Percentiles rank a stretch among this genome's conserved stretches.
Evolutionary conservation across 345 rosid genomes (phyloP).

Genomic region (Euphorbia peplus): DNA sequence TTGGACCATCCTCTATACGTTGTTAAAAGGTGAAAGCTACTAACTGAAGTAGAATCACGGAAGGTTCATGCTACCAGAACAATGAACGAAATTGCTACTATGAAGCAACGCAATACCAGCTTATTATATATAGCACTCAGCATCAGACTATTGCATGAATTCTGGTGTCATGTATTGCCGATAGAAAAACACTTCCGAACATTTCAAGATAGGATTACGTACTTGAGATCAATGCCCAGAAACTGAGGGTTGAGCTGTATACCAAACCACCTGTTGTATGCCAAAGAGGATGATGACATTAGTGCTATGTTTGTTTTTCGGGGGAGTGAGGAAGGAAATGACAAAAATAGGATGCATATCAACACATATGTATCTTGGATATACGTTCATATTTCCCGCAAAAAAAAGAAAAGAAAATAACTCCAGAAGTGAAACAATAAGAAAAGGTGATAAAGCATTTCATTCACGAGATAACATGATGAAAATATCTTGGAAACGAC

Average conservation of each 20-base stretch:
- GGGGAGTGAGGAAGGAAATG: no score
- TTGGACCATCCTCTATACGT: background rate
- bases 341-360: no score
- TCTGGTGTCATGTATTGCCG: background rate
- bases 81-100: background rate
- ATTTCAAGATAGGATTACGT: conserved; percentile 29
- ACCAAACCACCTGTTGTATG: conserved; percentile 82
- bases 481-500: background rate
- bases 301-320: background rate
- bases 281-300: conserved; percentile 16
- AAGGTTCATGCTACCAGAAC: background rate
- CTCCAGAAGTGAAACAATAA: conserved; percentile 11
- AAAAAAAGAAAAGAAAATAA: background rate
- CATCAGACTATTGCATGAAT: background rate
- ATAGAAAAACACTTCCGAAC: background rate
- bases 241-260: conserved; percentile 84
- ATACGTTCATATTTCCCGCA: no score
- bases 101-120: background rate
- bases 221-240: conserved; percentile 87
- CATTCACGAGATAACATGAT: background rate
- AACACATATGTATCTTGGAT: no score
- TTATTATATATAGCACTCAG: background rate
- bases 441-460: conserved; percentile 7
- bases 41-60: background rate
- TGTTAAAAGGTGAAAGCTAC: background rate